phyloP scores from a whole-genome alignment of 139 green algal genomes.

The Eudorina sp. region DNA sequence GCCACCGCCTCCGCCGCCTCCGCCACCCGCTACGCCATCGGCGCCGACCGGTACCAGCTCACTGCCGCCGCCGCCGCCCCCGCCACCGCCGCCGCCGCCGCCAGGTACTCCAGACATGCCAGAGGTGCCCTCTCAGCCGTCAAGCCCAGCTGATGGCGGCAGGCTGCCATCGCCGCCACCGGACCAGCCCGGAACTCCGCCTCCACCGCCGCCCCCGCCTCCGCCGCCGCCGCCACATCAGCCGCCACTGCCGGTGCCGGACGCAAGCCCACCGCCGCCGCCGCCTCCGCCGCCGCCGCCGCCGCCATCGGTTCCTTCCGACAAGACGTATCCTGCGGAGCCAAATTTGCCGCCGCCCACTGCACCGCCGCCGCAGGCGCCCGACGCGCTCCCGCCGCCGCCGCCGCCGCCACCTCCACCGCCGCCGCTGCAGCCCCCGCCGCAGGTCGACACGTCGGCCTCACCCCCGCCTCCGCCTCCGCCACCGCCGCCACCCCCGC shows the following conservation, averaged over 20 bases:
- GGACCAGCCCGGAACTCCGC: too few species aligned
- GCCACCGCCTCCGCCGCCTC: background rate
- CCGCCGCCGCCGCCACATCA: too few species aligned
- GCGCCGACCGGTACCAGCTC: background rate
- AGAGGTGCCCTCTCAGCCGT: too few species aligned
- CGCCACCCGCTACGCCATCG: background rate
- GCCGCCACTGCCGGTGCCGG: too few species aligned
- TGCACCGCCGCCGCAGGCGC: background rate
- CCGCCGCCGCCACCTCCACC: background rate
- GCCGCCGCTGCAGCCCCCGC: background rate
- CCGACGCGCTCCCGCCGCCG: background rate
- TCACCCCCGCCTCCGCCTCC: background rate
- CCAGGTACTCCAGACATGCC: background rate
- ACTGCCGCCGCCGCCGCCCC: background rate
- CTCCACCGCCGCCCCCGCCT: too few species aligned
- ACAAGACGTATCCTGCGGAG: background rate
- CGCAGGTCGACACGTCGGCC: background rate
- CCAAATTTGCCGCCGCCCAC: background rate
- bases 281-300: too few species aligned
- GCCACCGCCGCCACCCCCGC: too few species aligned
- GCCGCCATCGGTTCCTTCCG: too few species aligned
- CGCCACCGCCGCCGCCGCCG: background rate
- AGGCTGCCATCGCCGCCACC: too few species aligned
- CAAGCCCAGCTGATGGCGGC: too few species aligned
- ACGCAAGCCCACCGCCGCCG: too few species aligned